Evolutionary conservation across 306 rosid species (phyloP).

Genomic region (Sicyos baderoa): DNA sequence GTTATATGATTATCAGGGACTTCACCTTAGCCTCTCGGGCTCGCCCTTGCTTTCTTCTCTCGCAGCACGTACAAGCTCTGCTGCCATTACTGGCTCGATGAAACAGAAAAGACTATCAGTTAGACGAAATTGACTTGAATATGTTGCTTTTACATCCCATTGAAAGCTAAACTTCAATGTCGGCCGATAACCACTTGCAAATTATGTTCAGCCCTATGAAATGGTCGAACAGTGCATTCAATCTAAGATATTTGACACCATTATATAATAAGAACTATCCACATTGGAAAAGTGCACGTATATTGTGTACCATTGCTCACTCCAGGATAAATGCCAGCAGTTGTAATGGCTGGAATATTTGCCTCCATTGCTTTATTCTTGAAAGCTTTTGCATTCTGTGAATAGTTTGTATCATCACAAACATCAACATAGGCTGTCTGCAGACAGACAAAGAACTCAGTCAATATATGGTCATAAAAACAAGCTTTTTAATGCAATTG

Average conservation of each 20-base stretch:
- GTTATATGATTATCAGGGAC: neutral
- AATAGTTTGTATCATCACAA: slow-evolving; percentile 69
- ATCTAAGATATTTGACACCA: neutral
- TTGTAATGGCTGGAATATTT: slow-evolving; percentile 75
- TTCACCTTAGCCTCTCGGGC: slow-evolving; percentile 77
- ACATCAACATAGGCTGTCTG: slow-evolving; percentile 90
- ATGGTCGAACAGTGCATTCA: neutral
- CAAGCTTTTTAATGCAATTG: neutral
- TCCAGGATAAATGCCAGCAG: slow-evolving; percentile 90
- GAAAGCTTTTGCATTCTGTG: slow-evolving; percentile 61
- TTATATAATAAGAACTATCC: neutral
- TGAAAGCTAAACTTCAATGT: neutral
- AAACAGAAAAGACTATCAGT: neutral
- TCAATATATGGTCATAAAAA: neutral
- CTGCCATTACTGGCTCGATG: slow-evolving; percentile 71
- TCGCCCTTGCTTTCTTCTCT: slow-evolving; percentile 47
- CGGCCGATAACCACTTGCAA: neutral
- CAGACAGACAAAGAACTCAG: slow-evolving; percentile 18
- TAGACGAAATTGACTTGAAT: slow-evolving; percentile 3
- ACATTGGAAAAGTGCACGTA: neutral
- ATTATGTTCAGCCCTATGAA: neutral
- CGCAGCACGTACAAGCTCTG: slow-evolving; percentile 70
- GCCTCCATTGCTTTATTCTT: slow-evolving; percentile 54
- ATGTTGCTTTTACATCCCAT: slow-evolving; percentile 13
- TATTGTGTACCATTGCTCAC: slow-evolving; percentile 77